A percentile compares a stretch with the other conserved stretches of the same genome.
These are phyloP conservation scores for Eurotiales sp. DNA, from an alignment of 2,329 filamentous ascomycete genomes.

Conservation along the genomic window DNA sequence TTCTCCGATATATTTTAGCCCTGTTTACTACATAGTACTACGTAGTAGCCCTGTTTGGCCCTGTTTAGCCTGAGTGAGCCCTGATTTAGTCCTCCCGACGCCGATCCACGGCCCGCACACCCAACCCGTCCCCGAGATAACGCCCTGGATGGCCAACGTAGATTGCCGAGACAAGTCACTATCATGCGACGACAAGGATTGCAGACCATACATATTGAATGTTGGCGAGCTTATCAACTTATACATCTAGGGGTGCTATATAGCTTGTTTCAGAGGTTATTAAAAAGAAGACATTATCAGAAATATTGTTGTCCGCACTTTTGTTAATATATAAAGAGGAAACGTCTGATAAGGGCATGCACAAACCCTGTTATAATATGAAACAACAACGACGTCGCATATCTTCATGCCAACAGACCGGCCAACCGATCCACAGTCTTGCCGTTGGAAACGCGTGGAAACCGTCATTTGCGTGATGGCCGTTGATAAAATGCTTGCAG, in stretches of 20 bases:
- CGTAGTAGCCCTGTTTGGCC: too few species aligned
- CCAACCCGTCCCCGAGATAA: neutral
- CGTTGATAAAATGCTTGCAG: conserved; percentile 31
- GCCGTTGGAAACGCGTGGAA: conserved; percentile 44
- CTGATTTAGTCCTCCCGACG: too few species aligned
- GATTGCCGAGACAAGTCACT: conserved; percentile 34
- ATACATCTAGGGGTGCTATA: too few species aligned
- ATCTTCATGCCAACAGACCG: conserved; percentile 39
- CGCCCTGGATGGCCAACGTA: conserved; percentile 28
- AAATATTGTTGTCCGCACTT: conserved; percentile 25
- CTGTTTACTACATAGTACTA: too few species aligned
- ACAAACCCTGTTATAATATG: conserved; percentile 36
- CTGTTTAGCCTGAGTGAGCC: too few species aligned
- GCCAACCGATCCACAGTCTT: conserved; percentile 33
- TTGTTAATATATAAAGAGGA: too few species aligned
- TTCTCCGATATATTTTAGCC: too few species aligned
- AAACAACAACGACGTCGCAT: conserved; percentile 42
- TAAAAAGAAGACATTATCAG: conserved; percentile 31
- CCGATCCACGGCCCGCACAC: neutral
- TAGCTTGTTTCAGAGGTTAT: too few species aligned
- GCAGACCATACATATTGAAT: too few species aligned
- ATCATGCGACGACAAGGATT: too few species aligned
- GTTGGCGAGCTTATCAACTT: too few species aligned
- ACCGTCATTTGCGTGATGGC: conserved; percentile 51
- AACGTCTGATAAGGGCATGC: conserved; percentile 23